Evolutionary conservation across 805 yeast genomes (phyloP).

Genomic region (Ogataea minuta): DNA sequence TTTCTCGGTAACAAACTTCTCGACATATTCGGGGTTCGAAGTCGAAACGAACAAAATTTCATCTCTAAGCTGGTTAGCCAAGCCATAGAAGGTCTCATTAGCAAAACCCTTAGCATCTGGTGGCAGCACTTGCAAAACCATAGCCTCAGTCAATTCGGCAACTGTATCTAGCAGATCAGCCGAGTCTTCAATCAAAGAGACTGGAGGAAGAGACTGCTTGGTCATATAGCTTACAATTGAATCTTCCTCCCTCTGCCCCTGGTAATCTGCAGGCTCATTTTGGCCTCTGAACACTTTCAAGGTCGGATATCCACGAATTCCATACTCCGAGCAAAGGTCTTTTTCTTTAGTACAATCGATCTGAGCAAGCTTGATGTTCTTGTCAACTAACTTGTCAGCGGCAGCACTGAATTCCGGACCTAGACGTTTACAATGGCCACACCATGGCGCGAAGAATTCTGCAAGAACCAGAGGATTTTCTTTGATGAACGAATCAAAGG

Average conservation of each 20-base stretch:
- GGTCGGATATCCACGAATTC: conserved; percentile 81
- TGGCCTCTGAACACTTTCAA: conserved; percentile 69
- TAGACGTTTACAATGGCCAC: conserved; percentile 90
- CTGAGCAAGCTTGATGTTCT: conserved; percentile 73
- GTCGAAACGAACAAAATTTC: conserved; percentile 59
- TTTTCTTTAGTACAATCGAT: conserved; percentile 80
- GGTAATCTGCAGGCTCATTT: conserved; percentile 57
- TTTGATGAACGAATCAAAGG: conserved; percentile 62
- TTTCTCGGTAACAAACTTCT: conserved; percentile 35
- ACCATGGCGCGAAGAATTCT: conserved; percentile 96
- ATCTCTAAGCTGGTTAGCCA: conserved; percentile 67
- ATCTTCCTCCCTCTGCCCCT: conserved; percentile 80
- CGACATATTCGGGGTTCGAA: conserved; percentile 33
- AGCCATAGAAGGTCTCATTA: conserved; percentile 56
- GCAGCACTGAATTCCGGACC: conserved; percentile 81
- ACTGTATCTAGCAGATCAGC: conserved; percentile 51
- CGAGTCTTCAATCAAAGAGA: conserved; percentile 46
- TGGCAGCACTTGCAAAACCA: conserved; percentile 53
- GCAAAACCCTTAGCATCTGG: conserved; percentile 33
- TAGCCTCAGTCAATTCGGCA: conserved; percentile 44
- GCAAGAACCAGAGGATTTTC: conserved; percentile 78
- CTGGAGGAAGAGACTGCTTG: conserved; percentile 79
- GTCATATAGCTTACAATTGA: conserved; percentile 78
- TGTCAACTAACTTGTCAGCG: conserved; percentile 58
- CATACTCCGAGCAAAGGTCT: conserved; percentile 65